A percentile compares a stretch with the other conserved stretches of the same genome.
Conservation (phyloP, 2,329 filamentous ascomycete genomes). For the Cladobotryum mycophilum region DNA sequence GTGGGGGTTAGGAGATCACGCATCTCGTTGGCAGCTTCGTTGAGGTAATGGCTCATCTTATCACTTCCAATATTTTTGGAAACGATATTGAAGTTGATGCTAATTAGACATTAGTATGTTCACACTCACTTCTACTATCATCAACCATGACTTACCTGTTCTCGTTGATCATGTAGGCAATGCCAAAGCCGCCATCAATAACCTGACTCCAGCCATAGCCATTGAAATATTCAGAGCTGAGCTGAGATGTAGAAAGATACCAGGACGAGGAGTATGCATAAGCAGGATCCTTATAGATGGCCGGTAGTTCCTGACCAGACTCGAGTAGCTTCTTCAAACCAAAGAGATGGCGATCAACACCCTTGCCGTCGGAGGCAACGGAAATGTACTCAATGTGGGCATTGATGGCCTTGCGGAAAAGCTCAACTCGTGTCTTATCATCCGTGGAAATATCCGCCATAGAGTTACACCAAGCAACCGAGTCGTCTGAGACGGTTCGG, state of each 20-base stretch:
- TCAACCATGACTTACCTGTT: slow-evolving; percentile 56
- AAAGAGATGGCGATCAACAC: slow-evolving; percentile 94
- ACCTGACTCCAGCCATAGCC: slow-evolving; percentile 99
- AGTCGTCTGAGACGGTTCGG: slow-evolving; percentile 84
- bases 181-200: slow-evolving; percentile 90
- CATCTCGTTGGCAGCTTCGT: slow-evolving; percentile 86
- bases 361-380: slow-evolving; percentile 84
- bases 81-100: slow-evolving; percentile 96
- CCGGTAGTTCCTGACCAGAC: slow-evolving; percentile 72
- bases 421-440: slow-evolving; percentile 59
- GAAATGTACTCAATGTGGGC: slow-evolving; percentile 86
- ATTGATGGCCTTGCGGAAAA: slow-evolving; percentile 76
- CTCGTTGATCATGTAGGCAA: slow-evolving; percentile 99
- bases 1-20: slow-evolving; percentile 79
- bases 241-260: slow-evolving; percentile 83
- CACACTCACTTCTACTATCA: not conserved
- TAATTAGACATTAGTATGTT: slow-evolving; percentile 30
- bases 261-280: slow-evolving; percentile 79
- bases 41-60: slow-evolving; percentile 92
- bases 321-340: slow-evolving; percentile 86
- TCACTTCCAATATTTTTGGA: slow-evolving; percentile 87
- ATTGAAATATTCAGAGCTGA: slow-evolving; percentile 97
- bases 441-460: slow-evolving; percentile 66
- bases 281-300: slow-evolving; percentile 80
- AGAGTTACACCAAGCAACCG: slow-evolving; percentile 80